These are phyloP conservation scores for Daldinia concentrica DNA, from an alignment of 495 filamentous ascomycete species.

Conservation along the genomic window DNA sequence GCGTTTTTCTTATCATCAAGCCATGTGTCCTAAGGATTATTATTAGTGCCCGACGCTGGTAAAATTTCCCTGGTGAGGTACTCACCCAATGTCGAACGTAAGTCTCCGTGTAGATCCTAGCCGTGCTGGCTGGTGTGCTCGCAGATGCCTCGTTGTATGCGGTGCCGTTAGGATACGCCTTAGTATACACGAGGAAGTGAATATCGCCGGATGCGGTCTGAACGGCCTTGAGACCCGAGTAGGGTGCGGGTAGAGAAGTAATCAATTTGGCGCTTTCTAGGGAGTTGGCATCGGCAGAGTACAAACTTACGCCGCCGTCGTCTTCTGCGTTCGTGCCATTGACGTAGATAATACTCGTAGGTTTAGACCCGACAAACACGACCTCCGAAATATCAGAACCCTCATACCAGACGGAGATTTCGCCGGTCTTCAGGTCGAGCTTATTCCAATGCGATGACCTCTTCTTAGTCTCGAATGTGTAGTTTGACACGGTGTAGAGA, in stretches of 20 bases:
- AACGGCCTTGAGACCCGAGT: conserved; percentile 70
- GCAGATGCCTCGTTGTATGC: conserved; percentile 64
- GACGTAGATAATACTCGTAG: conserved; percentile 65
- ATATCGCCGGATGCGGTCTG: conserved; percentile 63
- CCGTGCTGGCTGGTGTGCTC: conserved; percentile 55
- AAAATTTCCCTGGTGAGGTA: background rate
- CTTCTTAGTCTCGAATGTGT: conserved; percentile 73
- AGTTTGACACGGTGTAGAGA: conserved; percentile 60
- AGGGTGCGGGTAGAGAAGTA: conserved; percentile 69
- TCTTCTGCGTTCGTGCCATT: conserved; percentile 65
- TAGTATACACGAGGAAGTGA: conserved; percentile 68
- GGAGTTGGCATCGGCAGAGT: conserved; percentile 58
- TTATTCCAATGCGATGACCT: conserved; percentile 71
- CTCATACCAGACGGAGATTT: conserved; percentile 67
- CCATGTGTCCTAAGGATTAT: conserved; percentile 53
- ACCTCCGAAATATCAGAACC: conserved; percentile 66
- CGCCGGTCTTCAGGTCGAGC: conserved; percentile 68
- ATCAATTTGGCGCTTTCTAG: conserved; percentile 40
- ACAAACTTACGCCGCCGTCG: conserved; percentile 62
- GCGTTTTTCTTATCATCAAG: conserved; percentile 67
- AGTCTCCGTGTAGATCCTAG: conserved; percentile 65
- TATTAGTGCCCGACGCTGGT: background rate
- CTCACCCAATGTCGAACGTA: conserved; percentile 69
- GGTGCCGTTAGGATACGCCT: conserved; percentile 65
- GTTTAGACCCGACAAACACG: conserved; percentile 68